Evolutionary conservation across 768 basidiomycete species (phyloP).

Genomic region (Termitomyces sp.): DNA sequence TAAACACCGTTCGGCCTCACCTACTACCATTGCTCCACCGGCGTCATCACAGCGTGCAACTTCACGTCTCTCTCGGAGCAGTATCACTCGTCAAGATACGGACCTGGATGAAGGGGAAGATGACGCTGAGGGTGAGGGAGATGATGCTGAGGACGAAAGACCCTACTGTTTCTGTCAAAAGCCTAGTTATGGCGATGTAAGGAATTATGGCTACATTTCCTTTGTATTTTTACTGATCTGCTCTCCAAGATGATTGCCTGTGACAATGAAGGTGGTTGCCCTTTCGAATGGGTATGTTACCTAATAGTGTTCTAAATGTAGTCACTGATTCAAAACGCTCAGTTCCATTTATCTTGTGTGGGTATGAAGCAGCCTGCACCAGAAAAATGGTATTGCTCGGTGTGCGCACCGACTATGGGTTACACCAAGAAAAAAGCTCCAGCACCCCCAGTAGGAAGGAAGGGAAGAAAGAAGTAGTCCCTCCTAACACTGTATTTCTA

Average conservation of each 20-base stretch:
- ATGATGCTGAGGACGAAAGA: slow-evolving; percentile 40
- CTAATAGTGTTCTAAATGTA: neutral
- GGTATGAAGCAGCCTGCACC: slow-evolving; percentile 41
- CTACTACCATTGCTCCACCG: slow-evolving; percentile 25
- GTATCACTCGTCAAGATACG: slow-evolving; percentile 25
- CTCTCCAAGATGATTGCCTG: slow-evolving; percentile 60
- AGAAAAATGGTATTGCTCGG: slow-evolving; percentile 53
- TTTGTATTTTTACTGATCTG: neutral
- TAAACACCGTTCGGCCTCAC: slow-evolving; percentile 38
- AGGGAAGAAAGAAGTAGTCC: slow-evolving; percentile 18
- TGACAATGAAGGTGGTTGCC: slow-evolving; percentile 59
- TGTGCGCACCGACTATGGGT: slow-evolving; percentile 30
- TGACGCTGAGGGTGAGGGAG: slow-evolving; percentile 33
- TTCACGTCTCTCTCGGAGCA: slow-evolving; percentile 43
- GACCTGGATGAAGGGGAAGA: slow-evolving; percentile 36
- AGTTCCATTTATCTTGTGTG: slow-evolving; percentile 63
- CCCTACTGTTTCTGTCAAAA: slow-evolving; percentile 49
- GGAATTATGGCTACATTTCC: slow-evolving; percentile 7
- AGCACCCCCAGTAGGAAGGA: slow-evolving; percentile 19
- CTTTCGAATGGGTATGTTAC: slow-evolving; percentile 60
- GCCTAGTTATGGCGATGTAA: slow-evolving; percentile 44
- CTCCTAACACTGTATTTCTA: neutral
- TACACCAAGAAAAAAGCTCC: slow-evolving; percentile 14
- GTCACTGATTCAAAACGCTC: neutral
- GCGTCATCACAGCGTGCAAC: slow-evolving; percentile 29